Base-by-base conservation (phyloP, 768 basidiomycete species). In the Suillus placidus region DNA sequence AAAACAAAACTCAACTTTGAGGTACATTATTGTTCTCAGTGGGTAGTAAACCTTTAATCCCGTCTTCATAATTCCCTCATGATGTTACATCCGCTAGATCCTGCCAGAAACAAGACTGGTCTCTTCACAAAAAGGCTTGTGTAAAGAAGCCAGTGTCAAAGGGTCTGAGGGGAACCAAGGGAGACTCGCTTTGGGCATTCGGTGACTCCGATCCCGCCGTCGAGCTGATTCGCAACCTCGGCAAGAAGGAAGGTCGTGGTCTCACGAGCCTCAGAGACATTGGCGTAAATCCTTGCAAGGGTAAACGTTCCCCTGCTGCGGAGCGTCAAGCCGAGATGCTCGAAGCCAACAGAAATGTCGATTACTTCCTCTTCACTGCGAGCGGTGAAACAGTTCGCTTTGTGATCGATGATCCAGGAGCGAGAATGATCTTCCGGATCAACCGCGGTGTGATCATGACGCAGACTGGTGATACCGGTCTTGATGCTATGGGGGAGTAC, bases 281-380 rank as follows among this genome's bases (percentile, higher is more conserved):
- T 3, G 71, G 69, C 38, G 55, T 70, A 40, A 67, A 63, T 18
- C 63, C 61, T 1, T 62, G 69, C 0, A 45, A 69, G 20, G 40
- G 62, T n/a, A 55, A 67, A 40, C 68, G 60, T n/a, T 60, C 66
- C 26, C 57, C 70, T 20, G 69, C 71, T 13, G 67, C 70, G 20
- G 61, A 72, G 43, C 69, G 54, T 32, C 72, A 73, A 63, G 67
- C 70, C 8, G 56, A 62, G 38, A 71, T 70, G 58, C 52, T 73
- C 42, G 66, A 61, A 20, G 64, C 51, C 6, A 67, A 73, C 64
- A 69, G 62, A 61, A 55, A 64, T 34, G 69, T 49, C 20, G 69
- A 71, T 34, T 71, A 71, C 40, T 71, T 70, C 58, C 61, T 73
- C n/a, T 71, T 71, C 62, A 69, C 70, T 49, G 61, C 65, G 2